Percentiles rank a stretch among this genome's conserved stretches.
Conservation (phyloP, 2,329 filamentous ascomycete species). For the Paraphaeosphaeria minitans region DNA sequence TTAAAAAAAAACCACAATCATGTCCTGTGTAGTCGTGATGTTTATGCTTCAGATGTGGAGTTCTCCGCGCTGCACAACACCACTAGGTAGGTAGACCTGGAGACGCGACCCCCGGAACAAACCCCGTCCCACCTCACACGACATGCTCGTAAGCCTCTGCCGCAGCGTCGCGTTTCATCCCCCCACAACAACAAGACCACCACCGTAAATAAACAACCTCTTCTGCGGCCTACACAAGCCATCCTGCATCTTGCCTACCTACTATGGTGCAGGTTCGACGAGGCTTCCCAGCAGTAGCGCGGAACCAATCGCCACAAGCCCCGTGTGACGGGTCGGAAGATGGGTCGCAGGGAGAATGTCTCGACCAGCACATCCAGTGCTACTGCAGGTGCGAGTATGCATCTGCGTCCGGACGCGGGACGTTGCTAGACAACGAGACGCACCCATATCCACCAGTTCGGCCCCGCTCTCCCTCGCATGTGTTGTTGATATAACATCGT, state of each 20-base stretch:
- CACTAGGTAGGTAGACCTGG: too few species aligned
- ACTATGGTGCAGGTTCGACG: too few species aligned
- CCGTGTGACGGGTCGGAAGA: background rate
- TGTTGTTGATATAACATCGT: slow-evolving; percentile 4
- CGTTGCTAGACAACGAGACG: slow-evolving; percentile 16
- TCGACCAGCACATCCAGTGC: slow-evolving; percentile 17
- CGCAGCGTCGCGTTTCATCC: slow-evolving; percentile 9
- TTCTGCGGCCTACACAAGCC: background rate
- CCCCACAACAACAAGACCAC: slow-evolving; percentile 4
- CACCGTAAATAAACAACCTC: background rate
- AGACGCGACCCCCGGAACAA: background rate
- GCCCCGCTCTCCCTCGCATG: slow-evolving; percentile 13
- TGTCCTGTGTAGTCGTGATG: background rate
- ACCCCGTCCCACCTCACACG: slow-evolving; percentile 10
- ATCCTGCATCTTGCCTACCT: too few species aligned
- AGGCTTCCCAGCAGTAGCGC: background rate
- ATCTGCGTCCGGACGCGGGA: slow-evolving; percentile 16
- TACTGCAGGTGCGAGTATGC: slow-evolving; percentile 28
- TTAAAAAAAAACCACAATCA: background rate
- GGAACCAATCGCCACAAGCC: background rate
- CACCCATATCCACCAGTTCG: slow-evolving; percentile 5
- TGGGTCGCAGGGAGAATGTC: slow-evolving; percentile 8
- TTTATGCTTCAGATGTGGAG: background rate
- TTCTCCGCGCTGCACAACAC: background rate
- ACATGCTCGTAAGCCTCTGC: slow-evolving; percentile 13